A percentile compares a stretch with the other conserved stretches of the same genome.
These are phyloP conservation scores for Diplodia scrobiculata DNA, from an alignment of 2,329 filamentous ascomycete species.

Conservation along the genomic window DNA sequence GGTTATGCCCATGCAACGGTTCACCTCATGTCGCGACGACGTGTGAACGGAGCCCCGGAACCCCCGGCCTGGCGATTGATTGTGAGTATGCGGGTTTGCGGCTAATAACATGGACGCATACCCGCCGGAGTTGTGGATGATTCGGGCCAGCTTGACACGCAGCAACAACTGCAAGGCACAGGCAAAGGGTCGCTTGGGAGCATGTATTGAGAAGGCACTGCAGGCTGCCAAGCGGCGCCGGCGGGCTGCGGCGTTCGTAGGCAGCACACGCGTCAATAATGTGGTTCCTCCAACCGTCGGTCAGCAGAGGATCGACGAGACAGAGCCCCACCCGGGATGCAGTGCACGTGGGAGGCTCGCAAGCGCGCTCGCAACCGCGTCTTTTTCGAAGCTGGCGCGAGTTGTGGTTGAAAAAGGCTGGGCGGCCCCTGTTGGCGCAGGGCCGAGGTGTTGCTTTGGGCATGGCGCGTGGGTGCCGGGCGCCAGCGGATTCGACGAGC, in stretches of 20 bases:
- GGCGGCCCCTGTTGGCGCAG: conserved; percentile 15
- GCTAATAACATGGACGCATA: no score
- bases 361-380: neutral
- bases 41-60: neutral
- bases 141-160: neutral
- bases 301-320: neutral
- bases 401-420: conserved; percentile 8
- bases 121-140: neutral
- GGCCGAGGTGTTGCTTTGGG: conserved; percentile 5
- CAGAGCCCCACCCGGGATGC: neutral
- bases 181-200: neutral
- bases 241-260: neutral
- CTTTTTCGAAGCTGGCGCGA: neutral
- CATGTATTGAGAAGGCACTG: neutral
- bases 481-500: conserved; percentile 8
- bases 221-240: conserved; percentile 2
- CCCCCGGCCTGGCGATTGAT: neutral
- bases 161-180: neutral
- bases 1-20: neutral
- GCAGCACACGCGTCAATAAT: neutral
- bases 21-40: neutral
- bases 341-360: neutral
- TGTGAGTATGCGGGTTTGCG: neutral
- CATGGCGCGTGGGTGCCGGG: neutral
- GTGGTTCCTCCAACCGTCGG: conserved; percentile 8